Base-by-base conservation (phyloP, 805 yeast genomes). In the Ogataea corticis region DNA sequence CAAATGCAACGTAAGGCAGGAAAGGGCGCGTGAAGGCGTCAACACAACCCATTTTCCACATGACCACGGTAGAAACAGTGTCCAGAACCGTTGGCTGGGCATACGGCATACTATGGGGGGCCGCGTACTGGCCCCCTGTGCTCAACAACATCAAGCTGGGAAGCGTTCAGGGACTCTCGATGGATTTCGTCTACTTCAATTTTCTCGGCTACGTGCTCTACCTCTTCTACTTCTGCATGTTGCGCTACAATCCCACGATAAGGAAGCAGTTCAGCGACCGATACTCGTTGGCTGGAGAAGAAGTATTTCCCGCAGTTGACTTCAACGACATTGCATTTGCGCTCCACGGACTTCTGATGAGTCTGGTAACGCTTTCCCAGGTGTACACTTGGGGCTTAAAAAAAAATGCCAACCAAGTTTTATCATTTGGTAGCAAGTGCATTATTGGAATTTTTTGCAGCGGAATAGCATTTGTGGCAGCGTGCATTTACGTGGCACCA, bases 111-210 rank as follows among this genome's bases (percentile, higher is more conserved):
- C 38, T 45, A 2, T 57, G 62, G 62, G 55, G 57, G 3, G 30
- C 52, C 12, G 56, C 52, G 11, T 50, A 48, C n/a, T 52, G 49
- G 49, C 59, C 60, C 5, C 60, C 62, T 10, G 37, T 56, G n/a
- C 13, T 57, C 23, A 46, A 52, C 16, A 56, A 56, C 38, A 39
- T 47, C 35, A 51, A 41, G 29, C 41, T 49, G 32, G 44, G 50
- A 28, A 48, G 53, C 15, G 50, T 57, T 12, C 52, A 56, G 38
- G 62, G 62, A 2, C 34, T 57, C n/a, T 54, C 62, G 4, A 48
- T 57, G 3, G 62, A 57, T 46, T 57, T 56, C 36, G 31, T 50
- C 4, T 52, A 42, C 41, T 56, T 57, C 55, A 56, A 54, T 37
- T 33, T 48, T 28, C 27, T 52, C 17, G 62, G 62, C 4, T 57